Evolutionary conservation across 495 filamentous ascomycete genomes (phyloP).

Genomic region (Penicillium atrosanguineum): DNA sequence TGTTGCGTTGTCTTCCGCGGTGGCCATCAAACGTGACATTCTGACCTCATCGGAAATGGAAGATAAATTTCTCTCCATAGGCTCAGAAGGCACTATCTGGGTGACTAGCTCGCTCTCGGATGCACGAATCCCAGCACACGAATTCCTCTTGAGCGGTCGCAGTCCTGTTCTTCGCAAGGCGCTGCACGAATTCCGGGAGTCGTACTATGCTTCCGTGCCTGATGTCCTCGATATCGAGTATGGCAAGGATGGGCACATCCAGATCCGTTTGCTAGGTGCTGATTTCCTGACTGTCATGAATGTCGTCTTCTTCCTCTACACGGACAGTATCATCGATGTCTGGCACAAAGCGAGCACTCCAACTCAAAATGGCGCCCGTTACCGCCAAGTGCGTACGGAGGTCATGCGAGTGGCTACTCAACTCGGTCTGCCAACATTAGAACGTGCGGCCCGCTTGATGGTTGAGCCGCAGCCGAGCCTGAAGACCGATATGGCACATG

Average conservation of each 20-base stretch:
- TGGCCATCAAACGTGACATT: constrained; percentile 41
- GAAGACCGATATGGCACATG: constrained; percentile 63
- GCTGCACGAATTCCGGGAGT: constrained; percentile 50
- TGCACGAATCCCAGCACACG: constrained; percentile 74
- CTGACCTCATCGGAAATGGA: constrained; percentile 57
- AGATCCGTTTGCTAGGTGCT: constrained; percentile 61
- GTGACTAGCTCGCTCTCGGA: constrained; percentile 59
- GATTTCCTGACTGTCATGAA: constrained; percentile 78
- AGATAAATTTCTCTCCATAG: constrained; percentile 41
- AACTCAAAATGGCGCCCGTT: constrained; percentile 60
- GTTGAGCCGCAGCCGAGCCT: constrained; percentile 58
- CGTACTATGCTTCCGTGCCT: constrained; percentile 43
- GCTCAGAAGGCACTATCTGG: constrained; percentile 39
- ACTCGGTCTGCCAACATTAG: constrained; percentile 65
- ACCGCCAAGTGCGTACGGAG: constrained; percentile 75
- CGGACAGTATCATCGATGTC: constrained; percentile 74
- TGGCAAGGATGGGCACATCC: constrained; percentile 42
- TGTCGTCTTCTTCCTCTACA: constrained; percentile 75
- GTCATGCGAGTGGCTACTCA: constrained; percentile 74
- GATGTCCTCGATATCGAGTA: constrained; percentile 62
- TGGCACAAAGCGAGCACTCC: constrained; percentile 72
- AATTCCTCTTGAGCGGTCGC: constrained; percentile 71
- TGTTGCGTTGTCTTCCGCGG: constrained; percentile 20
- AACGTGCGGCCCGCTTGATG: constrained; percentile 74
- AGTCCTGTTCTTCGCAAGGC: constrained; percentile 65